A percentile compares a stretch with the other conserved stretches of the same genome.
phyloP scores from a whole-genome alignment of 1,284 basidiomycete genomes.

The Bothia castanella region DNA sequence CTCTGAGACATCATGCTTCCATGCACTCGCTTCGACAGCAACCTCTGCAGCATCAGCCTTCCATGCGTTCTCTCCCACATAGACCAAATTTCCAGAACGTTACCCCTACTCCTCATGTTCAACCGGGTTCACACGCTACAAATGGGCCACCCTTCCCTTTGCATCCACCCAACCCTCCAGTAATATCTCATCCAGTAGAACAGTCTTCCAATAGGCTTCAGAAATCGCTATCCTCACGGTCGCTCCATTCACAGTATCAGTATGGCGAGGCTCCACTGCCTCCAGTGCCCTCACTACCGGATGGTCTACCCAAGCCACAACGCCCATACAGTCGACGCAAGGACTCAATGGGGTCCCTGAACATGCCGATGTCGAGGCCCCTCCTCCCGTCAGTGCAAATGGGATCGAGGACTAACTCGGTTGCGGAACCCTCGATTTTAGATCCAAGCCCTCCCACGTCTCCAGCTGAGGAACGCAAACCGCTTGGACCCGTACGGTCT shows the following conservation, averaged over 20 bases:
- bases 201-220: slow-evolving; percentile 41
- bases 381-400: slow-evolving; percentile 61
- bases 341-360: slow-evolving; percentile 23
- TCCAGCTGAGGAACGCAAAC: slow-evolving; percentile 55
- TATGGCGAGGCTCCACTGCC: slow-evolving; percentile 38
- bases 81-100: slow-evolving; percentile 12
- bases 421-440: slow-evolving; percentile 50
- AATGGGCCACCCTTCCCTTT: slow-evolving; percentile 11
- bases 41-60: slow-evolving; percentile 30
- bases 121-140: slow-evolving; percentile 2
- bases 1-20: slow-evolving; percentile 25
- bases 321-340: slow-evolving; percentile 20
- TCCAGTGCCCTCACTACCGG: slow-evolving; percentile 45
- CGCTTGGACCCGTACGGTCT: slow-evolving; percentile 67
- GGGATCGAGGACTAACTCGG: slow-evolving; percentile 48
- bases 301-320: slow-evolving; percentile 39
- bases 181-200: slow-evolving; percentile 22
- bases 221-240: slow-evolving; percentile 60
- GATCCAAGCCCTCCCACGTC: slow-evolving; percentile 77
- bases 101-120: slow-evolving; percentile 6
- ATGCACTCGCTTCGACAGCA: slow-evolving; percentile 29
- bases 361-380: slow-evolving; percentile 51
- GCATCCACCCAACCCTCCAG: slow-evolving; percentile 9
- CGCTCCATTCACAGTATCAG: slow-evolving; percentile 54
- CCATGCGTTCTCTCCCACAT: slow-evolving; percentile 25